phyloP scores from a whole-genome alignment of 305 asterid genomes.

The Fraxinus paxiana region DNA sequence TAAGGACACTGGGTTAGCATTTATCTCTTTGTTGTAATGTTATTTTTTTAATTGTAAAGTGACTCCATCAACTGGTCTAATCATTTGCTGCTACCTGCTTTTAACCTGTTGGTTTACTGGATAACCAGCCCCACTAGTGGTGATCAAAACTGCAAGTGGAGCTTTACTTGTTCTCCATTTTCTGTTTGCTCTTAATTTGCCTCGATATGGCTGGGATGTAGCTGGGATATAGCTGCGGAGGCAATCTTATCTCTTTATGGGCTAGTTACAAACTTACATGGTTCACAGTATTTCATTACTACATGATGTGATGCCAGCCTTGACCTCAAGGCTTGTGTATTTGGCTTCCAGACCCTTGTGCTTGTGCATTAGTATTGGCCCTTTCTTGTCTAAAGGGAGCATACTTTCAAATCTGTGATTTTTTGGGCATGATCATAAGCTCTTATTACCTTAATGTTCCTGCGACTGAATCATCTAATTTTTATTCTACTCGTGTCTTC shows the following conservation, averaged over 20 bases:
- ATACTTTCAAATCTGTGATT: conserved; percentile 1
- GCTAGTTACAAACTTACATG: neutral
- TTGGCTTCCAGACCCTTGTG: neutral
- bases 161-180: neutral
- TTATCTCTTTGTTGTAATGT: conserved; percentile 23
- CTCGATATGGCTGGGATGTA: neutral
- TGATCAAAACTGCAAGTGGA: neutral
- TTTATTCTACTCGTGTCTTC: conserved; percentile 16
- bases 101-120: neutral
- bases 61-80: conserved; percentile 21
- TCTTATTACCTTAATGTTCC: neutral
- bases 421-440: conserved; percentile 11
- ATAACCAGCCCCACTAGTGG: neutral
- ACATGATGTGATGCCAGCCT: neutral
- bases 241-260: conserved; percentile 13
- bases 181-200: neutral
- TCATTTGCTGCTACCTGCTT: conserved; percentile 7
- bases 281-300: neutral
- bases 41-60: conserved; percentile 13
- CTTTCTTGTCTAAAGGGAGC: neutral
- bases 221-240: neutral
- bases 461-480: conserved; percentile 16
- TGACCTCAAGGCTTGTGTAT: neutral
- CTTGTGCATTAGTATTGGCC: neutral
- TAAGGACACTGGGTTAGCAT: conserved; percentile 69